Conservation (phyloP, 495 filamentous ascomycete genomes). For the Penicillium cinerascens region DNA sequence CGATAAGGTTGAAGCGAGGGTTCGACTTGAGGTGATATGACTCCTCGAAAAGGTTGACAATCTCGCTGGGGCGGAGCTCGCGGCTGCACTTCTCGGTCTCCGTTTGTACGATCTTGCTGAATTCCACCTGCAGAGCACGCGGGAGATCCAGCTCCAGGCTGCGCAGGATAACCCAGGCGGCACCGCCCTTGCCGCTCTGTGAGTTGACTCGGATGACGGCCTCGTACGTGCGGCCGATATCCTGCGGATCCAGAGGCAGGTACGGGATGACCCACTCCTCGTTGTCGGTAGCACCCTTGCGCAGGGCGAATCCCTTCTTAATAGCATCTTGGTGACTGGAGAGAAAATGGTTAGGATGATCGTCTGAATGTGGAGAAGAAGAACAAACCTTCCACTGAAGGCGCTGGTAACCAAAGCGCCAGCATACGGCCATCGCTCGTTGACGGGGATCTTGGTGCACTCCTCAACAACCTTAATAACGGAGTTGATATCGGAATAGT, state of each 20-base stretch:
- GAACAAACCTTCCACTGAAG: slow-evolving; percentile 15
- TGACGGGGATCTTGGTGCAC: slow-evolving; percentile 92
- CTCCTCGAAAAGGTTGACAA: slow-evolving; percentile 78
- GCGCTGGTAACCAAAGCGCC: slow-evolving; percentile 62
- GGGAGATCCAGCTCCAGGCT: slow-evolving; percentile 89
- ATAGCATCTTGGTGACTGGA: slow-evolving; percentile 96
- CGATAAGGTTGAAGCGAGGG: slow-evolving; percentile 81
- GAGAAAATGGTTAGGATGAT: slow-evolving; percentile 46
- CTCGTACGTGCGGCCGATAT: slow-evolving; percentile 95
- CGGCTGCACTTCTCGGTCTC: slow-evolving; percentile 69
- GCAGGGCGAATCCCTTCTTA: slow-evolving; percentile 86
- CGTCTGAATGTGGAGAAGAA: neutral
- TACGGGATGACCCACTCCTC: slow-evolving; percentile 76
- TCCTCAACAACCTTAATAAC: slow-evolving; percentile 90
- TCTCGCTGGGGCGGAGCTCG: slow-evolving; percentile 79
- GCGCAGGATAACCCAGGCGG: slow-evolving; percentile 90
- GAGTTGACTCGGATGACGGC: slow-evolving; percentile 97
- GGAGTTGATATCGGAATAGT: slow-evolving; percentile 86
- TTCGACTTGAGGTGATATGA: slow-evolving; percentile 79
- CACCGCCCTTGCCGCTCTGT: slow-evolving; percentile 91
- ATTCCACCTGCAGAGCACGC: slow-evolving; percentile 87
- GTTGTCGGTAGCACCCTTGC: slow-evolving; percentile 61
- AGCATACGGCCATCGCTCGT: slow-evolving; percentile 84
- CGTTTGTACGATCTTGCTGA: slow-evolving; percentile 80
- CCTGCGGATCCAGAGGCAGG: slow-evolving; percentile 86